Conservation (phyloP, 1,284 basidiomycete genomes). For the Puccinia polysora region DNA sequence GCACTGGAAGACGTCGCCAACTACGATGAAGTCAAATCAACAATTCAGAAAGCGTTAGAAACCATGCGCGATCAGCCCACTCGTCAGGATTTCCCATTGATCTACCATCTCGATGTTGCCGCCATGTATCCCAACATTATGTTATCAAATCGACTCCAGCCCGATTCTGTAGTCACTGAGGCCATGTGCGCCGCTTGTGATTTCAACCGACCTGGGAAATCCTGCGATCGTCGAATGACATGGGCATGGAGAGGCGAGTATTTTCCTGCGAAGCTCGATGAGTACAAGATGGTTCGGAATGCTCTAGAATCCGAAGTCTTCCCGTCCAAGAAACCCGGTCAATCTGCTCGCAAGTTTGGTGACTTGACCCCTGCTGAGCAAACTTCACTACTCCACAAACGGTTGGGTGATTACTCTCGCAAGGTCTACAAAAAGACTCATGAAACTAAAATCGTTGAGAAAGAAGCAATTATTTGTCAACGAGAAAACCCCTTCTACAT, state of each 20-base stretch:
- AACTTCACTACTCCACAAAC: conserved; percentile 87
- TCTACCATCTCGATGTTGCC: conserved; percentile 98
- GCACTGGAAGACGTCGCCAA: conserved; percentile 82
- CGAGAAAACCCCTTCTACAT: conserved; percentile 99
- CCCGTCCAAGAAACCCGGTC: conserved; percentile 71
- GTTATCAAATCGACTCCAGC: conserved; percentile 98
- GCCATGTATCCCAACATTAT: conserved; percentile 99
- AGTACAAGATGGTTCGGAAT: conserved; percentile 98
- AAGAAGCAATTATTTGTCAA: conserved; percentile 95
- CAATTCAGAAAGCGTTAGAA: conserved; percentile 76
- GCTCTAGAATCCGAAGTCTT: conserved; percentile 92
- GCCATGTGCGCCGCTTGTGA: conserved; percentile 96
- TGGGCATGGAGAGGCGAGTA: conserved; percentile 99
- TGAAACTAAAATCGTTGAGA: conserved; percentile 90
- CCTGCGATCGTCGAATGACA: conserved; percentile 85
- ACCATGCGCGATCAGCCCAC: conserved; percentile 84
- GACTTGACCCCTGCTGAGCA: conserved; percentile 85
- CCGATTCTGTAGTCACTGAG: conserved; percentile 96
- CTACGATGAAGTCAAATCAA: conserved; percentile 82
- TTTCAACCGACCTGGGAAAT: conserved; percentile 92
- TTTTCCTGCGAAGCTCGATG: conserved; percentile 94
- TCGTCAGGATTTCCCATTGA: conserved; percentile 84
- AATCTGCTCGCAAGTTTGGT: conserved; percentile 71
- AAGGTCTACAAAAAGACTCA: conserved; percentile 99
- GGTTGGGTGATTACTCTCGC: conserved; percentile 93